Conservation (phyloP, 495 filamentous ascomycete genomes). For the Talaromyces stipitatus region DNA sequence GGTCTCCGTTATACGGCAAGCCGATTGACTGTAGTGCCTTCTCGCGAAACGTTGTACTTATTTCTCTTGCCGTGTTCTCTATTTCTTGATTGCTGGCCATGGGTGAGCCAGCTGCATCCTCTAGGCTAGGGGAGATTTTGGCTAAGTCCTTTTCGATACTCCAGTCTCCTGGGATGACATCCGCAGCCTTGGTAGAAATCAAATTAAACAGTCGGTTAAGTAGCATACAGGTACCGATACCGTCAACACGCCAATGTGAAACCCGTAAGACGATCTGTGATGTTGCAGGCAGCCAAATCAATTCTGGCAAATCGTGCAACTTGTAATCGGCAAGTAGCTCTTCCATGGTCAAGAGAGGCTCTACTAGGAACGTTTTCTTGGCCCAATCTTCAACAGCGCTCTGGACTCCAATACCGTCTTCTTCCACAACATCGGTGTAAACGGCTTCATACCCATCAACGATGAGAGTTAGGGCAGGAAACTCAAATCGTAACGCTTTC, state of each 20-base stretch:
- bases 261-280: constrained; percentile 12
- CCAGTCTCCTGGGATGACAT: not conserved
- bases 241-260: constrained; percentile 21
- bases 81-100: constrained; percentile 6
- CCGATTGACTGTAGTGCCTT: constrained; percentile 11
- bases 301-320: not conserved
- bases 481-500: constrained; percentile 1
- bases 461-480: constrained; percentile 12
- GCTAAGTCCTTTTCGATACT: constrained; percentile 2
- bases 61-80: constrained; percentile 3
- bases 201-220: constrained; percentile 10
- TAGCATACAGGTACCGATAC: constrained; percentile 14
- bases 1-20: constrained; percentile 12
- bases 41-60: constrained; percentile 8
- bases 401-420: not conserved
- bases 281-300: constrained; percentile 5
- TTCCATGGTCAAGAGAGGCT: not conserved
- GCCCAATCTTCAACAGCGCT: not conserved
- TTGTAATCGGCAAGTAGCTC: not conserved
- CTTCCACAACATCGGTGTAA: not conserved
- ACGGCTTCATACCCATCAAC: constrained; percentile 9
- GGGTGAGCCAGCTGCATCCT: constrained; percentile 10
- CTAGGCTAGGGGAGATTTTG: constrained; percentile 13
- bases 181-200: not conserved
- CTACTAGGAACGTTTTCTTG: constrained; percentile 1